Conservation (phyloP, 345 rosid species). For the Heritiera fomes region DNA sequence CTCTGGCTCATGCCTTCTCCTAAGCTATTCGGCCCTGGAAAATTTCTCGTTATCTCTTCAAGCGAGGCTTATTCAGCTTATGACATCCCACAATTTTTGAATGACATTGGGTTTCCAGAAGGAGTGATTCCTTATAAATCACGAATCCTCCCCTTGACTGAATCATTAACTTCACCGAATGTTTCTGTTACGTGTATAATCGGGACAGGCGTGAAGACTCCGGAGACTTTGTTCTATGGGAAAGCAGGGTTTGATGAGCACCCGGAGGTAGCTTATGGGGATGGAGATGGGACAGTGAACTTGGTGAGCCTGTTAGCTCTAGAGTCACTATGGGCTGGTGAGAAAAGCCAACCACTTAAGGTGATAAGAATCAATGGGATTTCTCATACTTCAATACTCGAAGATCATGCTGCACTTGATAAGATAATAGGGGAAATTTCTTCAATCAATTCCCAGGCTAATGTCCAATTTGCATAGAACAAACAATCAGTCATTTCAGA, state of each 20-base stretch:
- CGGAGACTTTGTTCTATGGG: slow-evolving; percentile 55
- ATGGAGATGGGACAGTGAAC: slow-evolving; percentile 88
- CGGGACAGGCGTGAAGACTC: slow-evolving; percentile 59
- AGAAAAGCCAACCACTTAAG: slow-evolving; percentile 42
- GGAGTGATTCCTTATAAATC: slow-evolving; percentile 58
- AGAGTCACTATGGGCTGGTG: slow-evolving; percentile 41
- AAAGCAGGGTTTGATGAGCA: slow-evolving; percentile 55
- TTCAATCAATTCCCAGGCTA: slow-evolving; percentile 39
- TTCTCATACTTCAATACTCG: slow-evolving; percentile 63
- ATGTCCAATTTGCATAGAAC: neutral
- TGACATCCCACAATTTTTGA: slow-evolving; percentile 49
- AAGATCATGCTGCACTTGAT: slow-evolving; percentile 46
- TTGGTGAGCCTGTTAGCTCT: slow-evolving; percentile 62
- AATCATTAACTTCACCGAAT: slow-evolving; percentile 38
- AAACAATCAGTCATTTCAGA: neutral
- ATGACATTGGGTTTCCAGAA: slow-evolving; percentile 61
- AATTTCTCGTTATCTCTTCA: slow-evolving; percentile 54
- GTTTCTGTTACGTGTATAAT: slow-evolving; percentile 70
- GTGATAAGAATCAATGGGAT: slow-evolving; percentile 45
- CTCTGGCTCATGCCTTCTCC: slow-evolving; percentile 82
- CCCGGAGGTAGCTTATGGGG: slow-evolving; percentile 69
- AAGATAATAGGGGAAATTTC: slow-evolving; percentile 48
- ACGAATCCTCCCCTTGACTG: slow-evolving; percentile 55
- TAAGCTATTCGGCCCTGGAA: slow-evolving; percentile 38
- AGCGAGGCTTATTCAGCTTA: slow-evolving; percentile 48